Percentiles rank a stretch among this genome's conserved stretches.
Evolutionary conservation across 2,329 filamentous ascomycete species (phyloP).

Genomic region (Ophioceras dolichostomum): DNA sequence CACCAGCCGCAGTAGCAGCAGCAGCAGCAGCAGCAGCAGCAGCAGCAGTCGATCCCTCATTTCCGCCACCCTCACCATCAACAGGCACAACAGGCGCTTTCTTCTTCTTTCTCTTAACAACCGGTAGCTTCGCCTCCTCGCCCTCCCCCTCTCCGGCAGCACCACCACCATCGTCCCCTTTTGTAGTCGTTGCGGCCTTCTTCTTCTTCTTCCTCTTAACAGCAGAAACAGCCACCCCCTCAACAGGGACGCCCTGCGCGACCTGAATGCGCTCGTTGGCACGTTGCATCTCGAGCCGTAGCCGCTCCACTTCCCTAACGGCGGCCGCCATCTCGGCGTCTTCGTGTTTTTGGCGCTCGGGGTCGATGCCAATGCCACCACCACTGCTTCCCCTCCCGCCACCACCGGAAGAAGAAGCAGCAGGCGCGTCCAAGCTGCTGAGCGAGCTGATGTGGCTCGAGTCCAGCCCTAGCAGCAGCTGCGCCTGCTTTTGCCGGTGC

Average conservation of each 20-base stretch:
- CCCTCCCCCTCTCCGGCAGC: constrained; percentile 34
- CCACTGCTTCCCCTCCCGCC: constrained; percentile 18
- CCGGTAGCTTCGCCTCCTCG: constrained; percentile 14
- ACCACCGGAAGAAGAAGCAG: constrained; percentile 20
- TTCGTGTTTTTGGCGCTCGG: constrained; percentile 59
- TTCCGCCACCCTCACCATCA: constrained; percentile 4
- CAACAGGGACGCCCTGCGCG: constrained; percentile 52
- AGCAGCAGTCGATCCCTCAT: constrained; percentile 3
- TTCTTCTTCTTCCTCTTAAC: constrained; percentile 51
- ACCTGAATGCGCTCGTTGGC: constrained; percentile 64
- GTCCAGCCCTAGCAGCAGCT: constrained; percentile 67
- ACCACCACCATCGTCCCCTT: constrained; percentile 6
- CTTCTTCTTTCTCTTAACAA: constrained; percentile 17
- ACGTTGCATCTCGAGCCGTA: constrained; percentile 81
- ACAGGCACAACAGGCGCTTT: constrained; percentile 15
- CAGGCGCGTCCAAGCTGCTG: constrained; percentile 48
- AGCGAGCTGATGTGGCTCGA: constrained; percentile 69
- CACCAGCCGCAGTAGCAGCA: constrained; percentile 2
- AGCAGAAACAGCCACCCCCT: constrained; percentile 53
- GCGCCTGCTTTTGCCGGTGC: constrained; percentile 41
- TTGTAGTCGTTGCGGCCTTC: constrained; percentile 15
- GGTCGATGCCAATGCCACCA: constrained; percentile 33
- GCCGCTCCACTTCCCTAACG: constrained; percentile 75
- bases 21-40: constrained; percentile 1
- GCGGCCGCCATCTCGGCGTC: constrained; percentile 83